Evolutionary conservation across 2,329 filamentous ascomycete genomes (phyloP), one percentile per base, ranked within the genome.

Genomic region (Hymenoscyphus albidus): DNA sequence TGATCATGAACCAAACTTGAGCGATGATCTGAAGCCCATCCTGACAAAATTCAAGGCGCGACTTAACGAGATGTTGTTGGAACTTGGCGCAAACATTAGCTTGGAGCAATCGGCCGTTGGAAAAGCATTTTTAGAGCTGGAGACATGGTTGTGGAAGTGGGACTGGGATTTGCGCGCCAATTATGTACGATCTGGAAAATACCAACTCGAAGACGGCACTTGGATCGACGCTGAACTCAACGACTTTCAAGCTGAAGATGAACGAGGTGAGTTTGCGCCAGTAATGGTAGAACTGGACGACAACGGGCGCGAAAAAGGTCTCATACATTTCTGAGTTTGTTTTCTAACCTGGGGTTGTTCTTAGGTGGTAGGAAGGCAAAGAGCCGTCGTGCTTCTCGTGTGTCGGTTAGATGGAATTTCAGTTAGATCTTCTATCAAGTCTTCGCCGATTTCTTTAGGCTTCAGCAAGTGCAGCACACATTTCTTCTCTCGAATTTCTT

Each of bases 141-240:
- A 83, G 69, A 74, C 76, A 6, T 82, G 78, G 75, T 72, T 83
- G 3, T 78, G 77, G 78, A 77, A 75, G 58, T 76, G 76, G 58
- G 83, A 80, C 3, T 88, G 85, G 86, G 83, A 88, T 62, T 73
- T 88, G 13, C 73, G 79, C 16, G 80, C 77, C 7, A 78, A 83
- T 64, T 83, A 83, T 67, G 71, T 83, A 5, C 77, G 81, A 3
- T 76, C 76, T 22, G 82, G 82, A 1, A 79, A 76, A 62, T 73
- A 82, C 32, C 83, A 80, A 76, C 76, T 84, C 59, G 82, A 85
- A 65, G 82, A 85, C 68, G 81, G 83, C 35, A 40, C 68, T 18
- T 66, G 81, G 66, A 77, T 83, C 0, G 78, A 81, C 61, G 72
- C 80, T 2, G 80, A 82, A 70, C 73, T 82, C 61, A 76, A 77